These are phyloP conservation scores for Eucommia ulmoides DNA, from an alignment of 257 asterid genomes.

Conservation along the genomic window DNA sequence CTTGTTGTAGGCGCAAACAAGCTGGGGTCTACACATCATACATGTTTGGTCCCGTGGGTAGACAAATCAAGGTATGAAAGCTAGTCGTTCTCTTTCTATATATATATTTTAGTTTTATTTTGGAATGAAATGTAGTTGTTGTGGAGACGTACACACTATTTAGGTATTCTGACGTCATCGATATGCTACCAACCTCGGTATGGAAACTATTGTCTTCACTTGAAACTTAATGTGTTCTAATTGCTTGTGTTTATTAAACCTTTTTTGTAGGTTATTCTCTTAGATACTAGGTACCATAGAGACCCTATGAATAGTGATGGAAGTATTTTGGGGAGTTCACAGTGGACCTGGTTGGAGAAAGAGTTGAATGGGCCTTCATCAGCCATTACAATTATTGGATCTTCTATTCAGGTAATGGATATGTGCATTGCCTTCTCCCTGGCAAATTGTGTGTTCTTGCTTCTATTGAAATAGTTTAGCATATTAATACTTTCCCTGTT, in stretches of 20 bases:
- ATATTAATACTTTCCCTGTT: too few species aligned
- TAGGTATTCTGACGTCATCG: too few species aligned
- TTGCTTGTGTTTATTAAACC: too few species aligned
- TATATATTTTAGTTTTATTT: too few species aligned
- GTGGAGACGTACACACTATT: too few species aligned
- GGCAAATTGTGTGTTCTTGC: too few species aligned
- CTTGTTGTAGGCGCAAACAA: conserved; percentile 18
- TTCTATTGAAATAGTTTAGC: too few species aligned
- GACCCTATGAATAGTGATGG: conserved; percentile 22
- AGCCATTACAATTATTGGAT: conserved; percentile 19
- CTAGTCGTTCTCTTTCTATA: too few species aligned
- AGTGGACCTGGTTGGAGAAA: conserved; percentile 22
- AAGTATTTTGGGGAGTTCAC: conserved; percentile 19
- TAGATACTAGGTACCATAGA: conserved; percentile 25
- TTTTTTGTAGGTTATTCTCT: conserved; percentile 21
- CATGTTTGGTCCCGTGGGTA: conserved; percentile 22
- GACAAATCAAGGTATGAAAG: conserved; percentile 19
- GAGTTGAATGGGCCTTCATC: conserved; percentile 18
- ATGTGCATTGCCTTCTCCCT: too few species aligned
- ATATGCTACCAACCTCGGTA: background rate
- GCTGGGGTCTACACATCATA: conserved; percentile 25
- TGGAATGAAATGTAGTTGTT: too few species aligned
- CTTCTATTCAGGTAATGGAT: conserved; percentile 27
- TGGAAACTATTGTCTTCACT: background rate
- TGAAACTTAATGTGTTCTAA: too few species aligned